Conservation (phyloP, 495 filamentous ascomycete species). For the Xylaria bambusicola region DNA sequence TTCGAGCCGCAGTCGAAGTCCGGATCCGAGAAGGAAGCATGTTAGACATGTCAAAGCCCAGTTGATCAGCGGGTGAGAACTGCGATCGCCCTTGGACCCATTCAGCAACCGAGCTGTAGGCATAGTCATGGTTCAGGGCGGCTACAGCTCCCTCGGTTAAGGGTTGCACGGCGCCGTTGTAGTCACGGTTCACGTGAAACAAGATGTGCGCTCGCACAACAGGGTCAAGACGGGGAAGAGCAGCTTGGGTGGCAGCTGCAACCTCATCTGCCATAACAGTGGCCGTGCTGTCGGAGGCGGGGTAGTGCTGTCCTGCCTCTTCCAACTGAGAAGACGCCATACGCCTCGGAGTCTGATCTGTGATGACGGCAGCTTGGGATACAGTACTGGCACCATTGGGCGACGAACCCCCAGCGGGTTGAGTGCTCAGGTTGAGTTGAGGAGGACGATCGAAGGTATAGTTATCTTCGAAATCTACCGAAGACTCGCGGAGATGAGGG, state of each 20-base stretch:
- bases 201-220: background rate
- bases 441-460: constrained; percentile 22
- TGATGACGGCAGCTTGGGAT: background rate
- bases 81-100: constrained; percentile 18
- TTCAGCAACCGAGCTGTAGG: constrained; percentile 4
- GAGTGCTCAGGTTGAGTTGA: constrained; percentile 25
- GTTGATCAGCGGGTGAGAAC: background rate
- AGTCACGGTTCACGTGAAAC: constrained; percentile 14
- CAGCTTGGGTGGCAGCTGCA: background rate
- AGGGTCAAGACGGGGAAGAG: background rate
- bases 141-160: constrained; percentile 23
- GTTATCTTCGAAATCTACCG: constrained; percentile 7
- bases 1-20: constrained; percentile 6
- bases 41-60: constrained; percentile 14
- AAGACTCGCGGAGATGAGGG: background rate
- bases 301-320: background rate
- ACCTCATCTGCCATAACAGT: background rate
- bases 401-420: constrained; percentile 18
- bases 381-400: constrained; percentile 11
- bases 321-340: background rate
- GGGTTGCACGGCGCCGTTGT: background rate
- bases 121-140: constrained; percentile 12
- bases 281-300: constrained; percentile 8
- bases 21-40: constrained; percentile 6
- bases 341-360: background rate